These are phyloP conservation scores for Pythium plurisporium DNA, from an alignment of 352 stramenopile genomes.

Conservation along the genomic window DNA sequence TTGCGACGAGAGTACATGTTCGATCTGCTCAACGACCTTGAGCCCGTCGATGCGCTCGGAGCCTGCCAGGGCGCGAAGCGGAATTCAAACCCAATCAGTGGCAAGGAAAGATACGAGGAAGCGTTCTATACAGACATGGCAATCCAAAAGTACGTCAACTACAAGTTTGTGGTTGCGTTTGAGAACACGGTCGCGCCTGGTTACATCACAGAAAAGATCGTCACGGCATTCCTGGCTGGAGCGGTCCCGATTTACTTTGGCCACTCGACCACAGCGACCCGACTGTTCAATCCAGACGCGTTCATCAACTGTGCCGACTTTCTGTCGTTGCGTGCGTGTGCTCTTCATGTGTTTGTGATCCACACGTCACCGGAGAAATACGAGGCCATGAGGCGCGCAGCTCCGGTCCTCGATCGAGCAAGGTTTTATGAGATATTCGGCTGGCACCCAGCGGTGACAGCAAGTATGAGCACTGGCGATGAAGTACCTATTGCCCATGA, in stretches of 20 bases:
- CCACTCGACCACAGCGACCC: conserved; percentile 31
- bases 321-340: conserved; percentile 32
- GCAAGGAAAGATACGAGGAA: not conserved
- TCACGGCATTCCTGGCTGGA: conserved; percentile 53
- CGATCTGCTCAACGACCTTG: conserved; percentile 35
- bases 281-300: conserved; percentile 42
- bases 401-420: conserved; percentile 29
- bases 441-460: conserved; percentile 36
- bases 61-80: conserved; percentile 29
- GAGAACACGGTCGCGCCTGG: conserved; percentile 39
- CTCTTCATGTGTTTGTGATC: conserved; percentile 31
- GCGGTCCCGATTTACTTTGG: conserved; percentile 56
- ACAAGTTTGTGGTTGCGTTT: conserved; percentile 72
- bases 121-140: conserved; percentile 6
- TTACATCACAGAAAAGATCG: conserved; percentile 67
- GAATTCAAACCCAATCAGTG: not conserved
- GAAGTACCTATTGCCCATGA: not conserved
- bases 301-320: conserved; percentile 56
- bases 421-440: conserved; percentile 34
- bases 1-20: conserved; percentile 50
- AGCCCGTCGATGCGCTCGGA: conserved; percentile 46
- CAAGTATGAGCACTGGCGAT: not conserved
- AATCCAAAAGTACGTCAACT: conserved; percentile 13
- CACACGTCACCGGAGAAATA: conserved; percentile 35
- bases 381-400: conserved; percentile 22